Evolutionary conservation across 2,329 filamentous ascomycete species (phyloP).

Genomic region (Capronia americana): DNA sequence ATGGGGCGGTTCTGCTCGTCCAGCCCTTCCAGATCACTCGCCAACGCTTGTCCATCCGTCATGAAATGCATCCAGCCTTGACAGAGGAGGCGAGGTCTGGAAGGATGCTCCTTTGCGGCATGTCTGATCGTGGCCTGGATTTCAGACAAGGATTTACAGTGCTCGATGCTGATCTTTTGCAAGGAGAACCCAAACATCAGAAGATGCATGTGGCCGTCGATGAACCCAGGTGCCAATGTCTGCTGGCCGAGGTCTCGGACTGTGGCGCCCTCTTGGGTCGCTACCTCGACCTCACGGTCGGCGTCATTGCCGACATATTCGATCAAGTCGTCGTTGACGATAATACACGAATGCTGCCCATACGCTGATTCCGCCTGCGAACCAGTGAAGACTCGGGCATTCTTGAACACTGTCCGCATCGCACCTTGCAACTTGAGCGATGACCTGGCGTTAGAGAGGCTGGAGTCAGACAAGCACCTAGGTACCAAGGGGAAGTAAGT

Average conservation of each 20-base stretch:
- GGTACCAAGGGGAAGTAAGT: background rate
- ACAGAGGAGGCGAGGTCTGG: conserved; percentile 52
- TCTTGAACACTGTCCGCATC: conserved; percentile 34
- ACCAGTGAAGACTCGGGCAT: conserved; percentile 46
- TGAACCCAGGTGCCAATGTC: conserved; percentile 55
- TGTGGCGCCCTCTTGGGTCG: conserved; percentile 36
- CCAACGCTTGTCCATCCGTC: conserved; percentile 52
- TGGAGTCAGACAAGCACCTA: background rate
- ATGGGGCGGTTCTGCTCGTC: conserved; percentile 53
- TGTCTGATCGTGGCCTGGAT: conserved; percentile 52
- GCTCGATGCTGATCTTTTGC: conserved; percentile 52
- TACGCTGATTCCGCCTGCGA: conserved; percentile 13
- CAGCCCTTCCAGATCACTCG: conserved; percentile 56
- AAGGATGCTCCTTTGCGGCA: conserved; percentile 50
- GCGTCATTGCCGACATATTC: conserved; percentile 49
- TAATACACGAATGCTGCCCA: conserved; percentile 43
- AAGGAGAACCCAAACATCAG: conserved; percentile 58
- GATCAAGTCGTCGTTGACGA: conserved; percentile 51
- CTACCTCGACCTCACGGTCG: conserved; percentile 38
- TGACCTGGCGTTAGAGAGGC: background rate
- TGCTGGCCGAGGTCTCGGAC: conserved; percentile 47
- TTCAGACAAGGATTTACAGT: conserved; percentile 51
- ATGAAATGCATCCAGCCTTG: conserved; percentile 59
- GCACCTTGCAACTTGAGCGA: too few relatives aligned
- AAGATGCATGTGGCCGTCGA: conserved; percentile 60